phyloP scores from a whole-genome alignment of 2,329 filamentous ascomycete genomes.

The Microcera coccophila region DNA sequence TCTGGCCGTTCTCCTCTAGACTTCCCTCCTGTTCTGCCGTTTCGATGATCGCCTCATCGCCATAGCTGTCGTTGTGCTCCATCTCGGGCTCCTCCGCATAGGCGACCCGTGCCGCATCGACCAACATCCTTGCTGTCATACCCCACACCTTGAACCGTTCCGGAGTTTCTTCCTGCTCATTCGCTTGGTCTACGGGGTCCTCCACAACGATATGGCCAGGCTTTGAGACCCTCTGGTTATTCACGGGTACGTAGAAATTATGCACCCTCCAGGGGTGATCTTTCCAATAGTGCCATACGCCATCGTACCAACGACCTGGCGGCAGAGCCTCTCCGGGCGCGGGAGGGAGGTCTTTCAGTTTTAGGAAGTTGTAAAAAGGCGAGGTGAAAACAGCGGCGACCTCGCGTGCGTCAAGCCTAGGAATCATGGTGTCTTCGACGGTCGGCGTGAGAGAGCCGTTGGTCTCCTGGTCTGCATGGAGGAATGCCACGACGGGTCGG shows the following conservation, averaged over 20 bases:
- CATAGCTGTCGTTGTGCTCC: slow-evolving; percentile 58
- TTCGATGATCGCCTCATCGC: slow-evolving; percentile 51
- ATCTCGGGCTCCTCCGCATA: slow-evolving; percentile 82
- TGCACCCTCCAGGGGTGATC: slow-evolving; percentile 78
- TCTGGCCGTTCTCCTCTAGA: slow-evolving; percentile 38
- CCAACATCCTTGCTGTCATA: slow-evolving; percentile 87
- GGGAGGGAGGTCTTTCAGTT: slow-evolving; percentile 51
- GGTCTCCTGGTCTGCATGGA: slow-evolving; percentile 58
- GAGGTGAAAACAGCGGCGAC: slow-evolving; percentile 93
- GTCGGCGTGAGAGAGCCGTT: slow-evolving; percentile 34
- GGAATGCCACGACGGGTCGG: slow-evolving; percentile 71
- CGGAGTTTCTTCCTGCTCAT: slow-evolving; percentile 44
- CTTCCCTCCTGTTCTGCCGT: slow-evolving; percentile 44
- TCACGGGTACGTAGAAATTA: slow-evolving; percentile 85
- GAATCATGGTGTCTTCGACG: slow-evolving; percentile 69
- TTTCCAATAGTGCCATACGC: slow-evolving; percentile 77
- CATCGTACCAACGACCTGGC: slow-evolving; percentile 75
- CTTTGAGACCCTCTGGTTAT: slow-evolving; percentile 64
- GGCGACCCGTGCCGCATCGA: slow-evolving; percentile 81
- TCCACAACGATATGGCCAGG: slow-evolving; percentile 45
- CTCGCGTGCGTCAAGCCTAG: slow-evolving; percentile 79
- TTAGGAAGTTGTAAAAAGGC: slow-evolving; percentile 79
- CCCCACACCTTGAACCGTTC: slow-evolving; percentile 83
- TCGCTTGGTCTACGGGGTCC: slow-evolving; percentile 40
- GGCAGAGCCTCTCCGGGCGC: slow-evolving; percentile 37